Conservation (phyloP, 805 yeast genomes). For the Schwanniomyces polymorphus region DNA sequence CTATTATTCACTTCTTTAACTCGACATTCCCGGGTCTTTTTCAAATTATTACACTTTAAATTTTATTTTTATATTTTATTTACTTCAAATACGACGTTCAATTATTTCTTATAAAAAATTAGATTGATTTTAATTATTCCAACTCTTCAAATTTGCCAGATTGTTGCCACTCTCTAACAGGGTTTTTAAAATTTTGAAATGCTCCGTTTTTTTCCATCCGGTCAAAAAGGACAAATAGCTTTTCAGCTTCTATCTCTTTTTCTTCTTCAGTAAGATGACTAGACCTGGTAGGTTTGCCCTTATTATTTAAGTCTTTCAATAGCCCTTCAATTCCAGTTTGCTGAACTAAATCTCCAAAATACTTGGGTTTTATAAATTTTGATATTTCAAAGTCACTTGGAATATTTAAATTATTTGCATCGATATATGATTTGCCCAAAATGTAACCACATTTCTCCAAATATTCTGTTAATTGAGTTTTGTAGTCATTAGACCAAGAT, state of each 20-base stretch:
- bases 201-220: constrained; percentile 37
- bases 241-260: constrained; percentile 45
- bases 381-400: constrained; percentile 15
- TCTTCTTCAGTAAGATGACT: constrained; percentile 38
- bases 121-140: background rate
- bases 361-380: constrained; percentile 14
- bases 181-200: constrained; percentile 37
- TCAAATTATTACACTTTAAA: background rate
- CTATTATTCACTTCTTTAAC: constrained; percentile 11
- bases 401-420: constrained; percentile 9
- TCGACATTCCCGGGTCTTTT: background rate
- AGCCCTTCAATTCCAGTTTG: background rate
- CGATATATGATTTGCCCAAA: constrained; percentile 13
- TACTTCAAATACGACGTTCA: background rate
- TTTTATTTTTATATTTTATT: background rate
- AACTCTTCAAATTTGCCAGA: constrained; percentile 28
- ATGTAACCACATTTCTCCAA: constrained; percentile 21
- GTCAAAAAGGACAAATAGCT: constrained; percentile 40
- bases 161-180: constrained; percentile 37
- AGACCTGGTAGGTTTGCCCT: background rate
- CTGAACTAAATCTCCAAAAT: constrained; percentile 6
- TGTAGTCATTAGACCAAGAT: constrained; percentile 10
- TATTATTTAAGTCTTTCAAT: background rate
- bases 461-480: constrained; percentile 12
- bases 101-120: background rate